Percentiles rank a stretch among this genome's conserved stretches.
These are phyloP conservation scores for Saccharomyces eubayanus DNA, from an alignment of 805 yeast species.

Conservation along the genomic window DNA sequence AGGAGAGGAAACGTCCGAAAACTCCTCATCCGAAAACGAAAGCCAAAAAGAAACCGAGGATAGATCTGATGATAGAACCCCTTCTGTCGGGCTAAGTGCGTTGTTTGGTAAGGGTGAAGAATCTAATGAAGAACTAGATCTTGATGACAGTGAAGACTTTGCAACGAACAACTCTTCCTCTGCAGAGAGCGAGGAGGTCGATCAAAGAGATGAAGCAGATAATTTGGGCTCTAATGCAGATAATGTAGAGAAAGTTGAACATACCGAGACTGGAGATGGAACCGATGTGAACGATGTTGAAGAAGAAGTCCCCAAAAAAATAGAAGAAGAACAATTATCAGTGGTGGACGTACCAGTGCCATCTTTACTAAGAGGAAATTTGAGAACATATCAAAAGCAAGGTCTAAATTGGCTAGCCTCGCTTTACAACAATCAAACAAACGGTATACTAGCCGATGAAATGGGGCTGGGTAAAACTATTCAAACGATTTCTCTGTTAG, in stretches of 20 bases:
- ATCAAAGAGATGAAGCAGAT: not conserved
- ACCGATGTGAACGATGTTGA: constrained; percentile 9
- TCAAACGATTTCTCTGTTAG: constrained; percentile 80
- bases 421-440: constrained; percentile 81
- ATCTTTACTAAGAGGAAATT: constrained; percentile 62
- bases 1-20: constrained; percentile 19
- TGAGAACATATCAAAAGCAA: constrained; percentile 88
- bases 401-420: constrained; percentile 97
- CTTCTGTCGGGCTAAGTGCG: not conserved
- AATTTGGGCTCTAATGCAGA: constrained; percentile 17
- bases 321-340: constrained; percentile 24
- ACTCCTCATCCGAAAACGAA: constrained; percentile 10
- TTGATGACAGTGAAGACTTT: constrained; percentile 6
- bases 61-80: not conserved
- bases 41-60: constrained; percentile 2
- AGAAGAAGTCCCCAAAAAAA: constrained; percentile 5
- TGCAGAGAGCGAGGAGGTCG: not conserved
- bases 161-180: constrained; percentile 3
- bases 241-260: constrained; percentile 17
- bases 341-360: constrained; percentile 76
- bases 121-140: constrained; percentile 2
- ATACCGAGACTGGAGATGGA: constrained; percentile 10
- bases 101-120: constrained; percentile 6
- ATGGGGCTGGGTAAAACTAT: constrained; percentile 98
- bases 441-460: constrained; percentile 96